Evolutionary conservation across 441 rosid genomes (phyloP), one percentile per base, ranked within the genome.

Genomic region (Populus tomentosa): DNA sequence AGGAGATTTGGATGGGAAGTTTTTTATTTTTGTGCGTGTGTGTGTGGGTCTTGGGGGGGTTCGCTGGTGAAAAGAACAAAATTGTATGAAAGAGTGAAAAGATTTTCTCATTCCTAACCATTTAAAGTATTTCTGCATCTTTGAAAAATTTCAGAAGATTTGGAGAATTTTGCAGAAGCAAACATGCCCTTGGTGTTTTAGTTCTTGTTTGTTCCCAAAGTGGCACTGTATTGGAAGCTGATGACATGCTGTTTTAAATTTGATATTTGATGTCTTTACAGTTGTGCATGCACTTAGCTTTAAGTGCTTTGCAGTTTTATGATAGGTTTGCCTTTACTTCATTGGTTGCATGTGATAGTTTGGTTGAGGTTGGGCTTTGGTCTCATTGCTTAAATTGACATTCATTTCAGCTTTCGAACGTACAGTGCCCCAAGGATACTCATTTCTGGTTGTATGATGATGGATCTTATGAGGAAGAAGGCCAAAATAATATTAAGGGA

Each of bases 361-460:
- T 30, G 32, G 32, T 28, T 28, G 30, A 28, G 30, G 30, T 28
- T 28, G 30, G 30, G 30, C 30, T 28, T 30, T 30, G 32, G 32
- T 30, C 32, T 30, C 32, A 30, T 30, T 30, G 32, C 32, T 30
- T 30, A 30, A 30, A 30, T 30, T 30, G 32, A 30, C 32, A 30
- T 30, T 30, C 32, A 30, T 30, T 30, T 30, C 32, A 30, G 32
- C 32, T 30, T 69, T 85, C 87, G 46, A 79, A 72, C 68, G 88
- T 86, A 16, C 86, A 86, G 67, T 86, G 88, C 42, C 87, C 88
- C 9, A 77, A 84, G 9, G 86, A 83, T 76, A 84, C 88, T 50
- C 88, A 86, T 71, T 86, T 86, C 75, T 84, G 88, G 86, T 82
- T 86, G 23, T 84, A 84, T 67, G 88, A 86, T 68, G 88, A 86